Evolutionary conservation across 805 yeast species (phyloP), one percentile per base, ranked within the genome.

Genomic region (Wickerhamomyces bovis): DNA sequence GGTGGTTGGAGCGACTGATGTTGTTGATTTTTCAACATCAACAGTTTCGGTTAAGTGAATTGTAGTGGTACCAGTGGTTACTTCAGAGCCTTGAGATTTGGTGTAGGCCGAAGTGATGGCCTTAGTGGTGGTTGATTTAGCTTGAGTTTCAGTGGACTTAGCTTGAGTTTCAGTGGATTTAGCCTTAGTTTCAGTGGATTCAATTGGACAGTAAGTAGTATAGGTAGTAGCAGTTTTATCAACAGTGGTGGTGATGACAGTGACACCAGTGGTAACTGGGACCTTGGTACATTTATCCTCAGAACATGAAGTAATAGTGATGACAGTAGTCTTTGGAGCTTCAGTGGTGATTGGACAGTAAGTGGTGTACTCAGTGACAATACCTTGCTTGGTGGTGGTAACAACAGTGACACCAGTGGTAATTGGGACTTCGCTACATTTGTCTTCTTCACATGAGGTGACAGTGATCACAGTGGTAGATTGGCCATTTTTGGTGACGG

Each of bases 301-400:
- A 12, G 23, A 20, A 10, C 40, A 38, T 19, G 36, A 39, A 26
- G 41, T 43, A 9, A 31, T 44, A 12, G 43, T 35, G 21, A 44
- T 30, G 3, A 25, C 19, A 12, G 19, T 13, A 13, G 20, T 33
- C 20, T 18, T 16, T 16, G 18, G 20, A 16, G 18, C 20, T 3
- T n/a, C 20, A 36, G 52, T 31, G 42, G 52, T 46, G 13, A 39
- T 28, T 28, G 47, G 47, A n/a, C 44, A 44, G 40, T 41, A 44
- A n/a, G 47, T 44, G 38, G 47, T 44, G 41, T 40, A 40, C 23
- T 23, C 30, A 13, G 47, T 45, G 16, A 35, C 42, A 28, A n/a
- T 26, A 36, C 44, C 42, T 11, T 25, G 20, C 8, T 15, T 19
- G 13, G 44, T 44, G 11, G 28, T 25, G 11, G 47, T 44, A 19